Conservation (phyloP, 2,329 filamentous ascomycete genomes). For the Ascochyta viciae-villosae region DNA sequence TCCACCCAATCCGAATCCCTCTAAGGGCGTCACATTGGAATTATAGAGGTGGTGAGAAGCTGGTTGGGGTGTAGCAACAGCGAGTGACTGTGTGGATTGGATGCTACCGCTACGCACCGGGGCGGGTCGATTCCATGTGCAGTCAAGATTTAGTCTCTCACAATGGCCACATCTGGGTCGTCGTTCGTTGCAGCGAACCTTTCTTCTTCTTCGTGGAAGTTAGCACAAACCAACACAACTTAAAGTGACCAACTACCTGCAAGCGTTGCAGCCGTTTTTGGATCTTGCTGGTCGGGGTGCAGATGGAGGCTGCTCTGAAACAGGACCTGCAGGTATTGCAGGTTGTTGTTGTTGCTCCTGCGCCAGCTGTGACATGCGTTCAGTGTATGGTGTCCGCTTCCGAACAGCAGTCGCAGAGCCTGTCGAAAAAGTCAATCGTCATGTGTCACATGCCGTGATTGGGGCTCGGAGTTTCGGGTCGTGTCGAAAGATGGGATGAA, state of each 20-base stretch:
- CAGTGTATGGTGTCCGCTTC: neutral
- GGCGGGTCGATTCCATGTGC: conserved; percentile 55
- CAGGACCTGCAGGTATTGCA: conserved; percentile 20
- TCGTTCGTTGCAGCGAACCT: conserved; percentile 63
- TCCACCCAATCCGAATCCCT: conserved; percentile 27
- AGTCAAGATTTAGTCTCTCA: conserved; percentile 61
- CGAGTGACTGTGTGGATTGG: conserved; percentile 30
- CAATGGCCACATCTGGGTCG: conserved; percentile 62
- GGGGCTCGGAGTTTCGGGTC: neutral
- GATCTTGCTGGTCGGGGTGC: conserved; percentile 38
- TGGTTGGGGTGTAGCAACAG: conserved; percentile 20
- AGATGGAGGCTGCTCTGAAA: conserved; percentile 15
- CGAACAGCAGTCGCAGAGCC: neutral
- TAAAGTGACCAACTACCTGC: conserved; percentile 25
- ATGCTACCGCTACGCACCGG: conserved; percentile 23
- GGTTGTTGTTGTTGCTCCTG: conserved; percentile 21
- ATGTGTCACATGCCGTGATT: neutral
- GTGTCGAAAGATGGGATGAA: conserved; percentile 6
- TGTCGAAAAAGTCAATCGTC: neutral
- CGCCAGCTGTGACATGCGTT: conserved; percentile 31
- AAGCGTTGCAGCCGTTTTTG: conserved; percentile 43
- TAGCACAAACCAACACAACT: conserved; percentile 8
- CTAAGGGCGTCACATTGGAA: conserved; percentile 21
- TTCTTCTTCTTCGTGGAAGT: conserved; percentile 53
- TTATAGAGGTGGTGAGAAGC: conserved; percentile 20